Evolutionary conservation across 2,329 filamentous ascomycete species (phyloP).

Genomic region (Aureobasidium sp.): DNA sequence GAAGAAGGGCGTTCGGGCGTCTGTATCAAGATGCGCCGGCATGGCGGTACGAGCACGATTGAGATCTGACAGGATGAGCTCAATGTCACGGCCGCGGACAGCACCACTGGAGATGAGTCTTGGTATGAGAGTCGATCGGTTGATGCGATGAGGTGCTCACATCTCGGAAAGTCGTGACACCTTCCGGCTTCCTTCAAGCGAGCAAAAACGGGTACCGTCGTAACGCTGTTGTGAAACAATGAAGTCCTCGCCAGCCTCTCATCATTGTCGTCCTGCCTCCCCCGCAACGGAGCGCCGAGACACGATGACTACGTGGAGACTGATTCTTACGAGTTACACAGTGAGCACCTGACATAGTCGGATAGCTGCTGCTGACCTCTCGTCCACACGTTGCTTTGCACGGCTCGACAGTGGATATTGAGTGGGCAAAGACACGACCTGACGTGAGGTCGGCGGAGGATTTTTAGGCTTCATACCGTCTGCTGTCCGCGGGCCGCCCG

Average conservation of each 20-base stretch:
- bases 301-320: conserved; percentile 7
- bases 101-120: background rate
- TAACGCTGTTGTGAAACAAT: conserved; percentile 12
- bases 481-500: conserved; percentile 8
- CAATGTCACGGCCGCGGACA: background rate
- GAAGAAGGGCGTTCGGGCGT: conserved; percentile 5
- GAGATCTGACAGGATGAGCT: background rate
- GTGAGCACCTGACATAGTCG: background rate
- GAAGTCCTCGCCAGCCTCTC: conserved; percentile 3
- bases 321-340: background rate
- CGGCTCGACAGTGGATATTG: background rate
- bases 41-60: background rate
- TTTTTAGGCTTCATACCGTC: conserved; percentile 13
- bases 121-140: background rate
- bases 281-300: background rate
- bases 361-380: background rate
- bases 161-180: background rate
- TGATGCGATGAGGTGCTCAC: background rate
- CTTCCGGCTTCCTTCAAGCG: background rate
- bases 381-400: background rate
- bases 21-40: background rate
- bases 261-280: background rate
- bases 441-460: conserved; percentile 6
- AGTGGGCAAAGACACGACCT: background rate
- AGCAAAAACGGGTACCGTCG: conserved; percentile 8